phyloP scores from a whole-genome alignment of 2,329 filamentous ascomycete genomes.

The Epicoccum sorghinum region DNA sequence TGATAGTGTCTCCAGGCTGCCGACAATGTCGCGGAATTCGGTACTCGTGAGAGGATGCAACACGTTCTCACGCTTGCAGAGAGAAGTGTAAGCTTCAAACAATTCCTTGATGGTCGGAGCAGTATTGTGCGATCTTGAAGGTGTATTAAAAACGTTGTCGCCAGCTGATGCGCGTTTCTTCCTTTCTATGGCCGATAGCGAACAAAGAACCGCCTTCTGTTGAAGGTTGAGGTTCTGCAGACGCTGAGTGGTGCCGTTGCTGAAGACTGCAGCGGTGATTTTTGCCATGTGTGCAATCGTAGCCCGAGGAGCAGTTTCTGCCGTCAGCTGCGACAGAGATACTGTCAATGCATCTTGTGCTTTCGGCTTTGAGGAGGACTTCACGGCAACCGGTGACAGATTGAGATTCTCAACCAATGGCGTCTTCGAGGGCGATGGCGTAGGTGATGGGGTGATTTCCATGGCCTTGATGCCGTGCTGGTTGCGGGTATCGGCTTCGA shows the following conservation, averaged over 20 bases:
- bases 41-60: constrained; percentile 87
- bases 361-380: constrained; percentile 50
- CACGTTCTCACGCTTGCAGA: constrained; percentile 87
- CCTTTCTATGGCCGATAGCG: constrained; percentile 85
- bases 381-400: constrained; percentile 57
- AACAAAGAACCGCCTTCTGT: constrained; percentile 92
- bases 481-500: constrained; percentile 81
- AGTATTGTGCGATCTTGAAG: constrained; percentile 54
- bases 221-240: constrained; percentile 90
- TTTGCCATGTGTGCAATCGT: constrained; percentile 91
- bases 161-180: constrained; percentile 60
- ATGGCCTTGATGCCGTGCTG: constrained; percentile 69
- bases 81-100: constrained; percentile 79
- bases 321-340: constrained; percentile 68
- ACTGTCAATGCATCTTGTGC: constrained; percentile 29
- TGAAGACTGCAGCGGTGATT: constrained; percentile 87
- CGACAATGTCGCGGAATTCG: constrained; percentile 92
- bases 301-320: constrained; percentile 83
- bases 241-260: constrained; percentile 83
- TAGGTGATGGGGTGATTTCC: constrained; percentile 51
- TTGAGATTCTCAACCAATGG: constrained; percentile 84
- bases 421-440: constrained; percentile 73
- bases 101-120: constrained; percentile 84
- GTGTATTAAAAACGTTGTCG: constrained; percentile 44
- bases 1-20: constrained; percentile 86